A percentile compares a stretch with the other conserved stretches of the same genome.
These are phyloP conservation scores for Globisporangium takayamanum DNA, from an alignment of 352 stramenopile genomes.

Conservation along the genomic window DNA sequence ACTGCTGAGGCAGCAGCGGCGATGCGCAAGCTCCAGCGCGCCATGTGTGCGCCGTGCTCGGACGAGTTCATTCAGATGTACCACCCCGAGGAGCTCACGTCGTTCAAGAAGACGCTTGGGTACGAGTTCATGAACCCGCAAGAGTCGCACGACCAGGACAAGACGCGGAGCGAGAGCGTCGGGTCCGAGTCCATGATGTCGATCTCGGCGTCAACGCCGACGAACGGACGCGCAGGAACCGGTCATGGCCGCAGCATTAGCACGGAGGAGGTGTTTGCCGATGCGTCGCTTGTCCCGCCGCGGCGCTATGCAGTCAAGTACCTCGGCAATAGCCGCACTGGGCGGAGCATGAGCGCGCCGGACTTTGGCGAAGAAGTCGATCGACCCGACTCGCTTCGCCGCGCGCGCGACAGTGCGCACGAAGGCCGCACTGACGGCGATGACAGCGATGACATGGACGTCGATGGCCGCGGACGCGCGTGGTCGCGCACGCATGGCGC, in stretches of 20 bases:
- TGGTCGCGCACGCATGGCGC: background rate
- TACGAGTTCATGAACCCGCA: conserved; percentile 87
- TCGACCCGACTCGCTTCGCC: conserved; percentile 17
- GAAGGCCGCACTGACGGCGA: conserved; percentile 16
- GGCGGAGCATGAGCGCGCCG: conserved; percentile 70
- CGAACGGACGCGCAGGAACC: conserved; percentile 10
- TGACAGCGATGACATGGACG: background rate
- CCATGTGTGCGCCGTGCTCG: conserved; percentile 28
- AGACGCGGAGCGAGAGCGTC: conserved; percentile 34
- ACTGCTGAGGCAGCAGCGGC: background rate
- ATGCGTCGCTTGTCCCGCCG: conserved; percentile 15
- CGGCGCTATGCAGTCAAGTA: conserved; percentile 5
- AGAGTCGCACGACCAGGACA: conserved; percentile 50
- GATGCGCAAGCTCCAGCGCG: conserved; percentile 7
- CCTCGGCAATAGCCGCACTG: conserved; percentile 18
- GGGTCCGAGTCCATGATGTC: conserved; percentile 41
- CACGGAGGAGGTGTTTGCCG: conserved; percentile 46
- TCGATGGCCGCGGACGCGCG: background rate
- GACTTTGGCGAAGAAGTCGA: conserved; percentile 62
- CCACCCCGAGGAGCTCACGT: conserved; percentile 78
- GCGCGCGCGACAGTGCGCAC: conserved; percentile 27
- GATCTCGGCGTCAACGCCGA: conserved; percentile 36
- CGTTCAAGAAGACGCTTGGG: conserved; percentile 78
- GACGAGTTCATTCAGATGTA: conserved; percentile 84
- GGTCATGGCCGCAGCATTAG: conserved; percentile 12